phyloP scores from a whole-genome alignment of 495 filamentous ascomycete genomes.

The Arthonia radiata region DNA sequence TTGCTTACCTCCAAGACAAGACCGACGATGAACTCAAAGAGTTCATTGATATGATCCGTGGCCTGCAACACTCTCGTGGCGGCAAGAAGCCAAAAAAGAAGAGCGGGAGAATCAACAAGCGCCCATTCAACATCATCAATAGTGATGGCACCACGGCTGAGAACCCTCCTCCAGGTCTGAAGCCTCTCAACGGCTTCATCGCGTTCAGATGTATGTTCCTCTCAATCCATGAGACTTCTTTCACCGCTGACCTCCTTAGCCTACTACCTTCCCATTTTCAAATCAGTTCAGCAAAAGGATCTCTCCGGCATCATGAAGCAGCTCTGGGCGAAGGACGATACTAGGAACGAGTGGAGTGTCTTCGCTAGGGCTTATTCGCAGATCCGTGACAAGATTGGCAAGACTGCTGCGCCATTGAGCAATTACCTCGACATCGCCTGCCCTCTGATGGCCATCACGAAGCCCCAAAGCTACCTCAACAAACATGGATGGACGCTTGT shows the following conservation, averaged over 20 bases:
- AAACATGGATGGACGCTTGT: constrained; percentile 16
- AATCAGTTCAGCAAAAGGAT: constrained; percentile 16
- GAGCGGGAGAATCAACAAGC: too few species aligned
- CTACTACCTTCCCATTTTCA: constrained; percentile 18
- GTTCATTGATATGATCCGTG: too few species aligned
- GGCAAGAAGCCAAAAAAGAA: too few species aligned
- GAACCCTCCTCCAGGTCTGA: too few species aligned
- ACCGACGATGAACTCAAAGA: too few species aligned
- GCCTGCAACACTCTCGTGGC: too few species aligned
- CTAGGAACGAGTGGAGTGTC: constrained; percentile 23
- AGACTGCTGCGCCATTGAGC: constrained; percentile 14
- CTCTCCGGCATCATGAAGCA: constrained; percentile 18
- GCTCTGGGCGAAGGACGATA: constrained; percentile 20
- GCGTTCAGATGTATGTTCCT: constrained; percentile 20
- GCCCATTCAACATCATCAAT: too few species aligned
- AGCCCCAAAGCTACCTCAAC: constrained; percentile 15
- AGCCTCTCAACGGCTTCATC: constrained; percentile 23
- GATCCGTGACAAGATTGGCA: constrained; percentile 21
- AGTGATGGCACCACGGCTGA: too few species aligned
- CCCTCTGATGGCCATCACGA: constrained; percentile 16
- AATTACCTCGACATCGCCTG: constrained; percentile 15
- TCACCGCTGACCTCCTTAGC: constrained; percentile 10
- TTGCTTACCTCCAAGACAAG: too few species aligned
- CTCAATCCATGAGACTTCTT: neutral
- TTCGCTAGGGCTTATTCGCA: constrained; percentile 23